Evolutionary conservation across 2,329 filamentous ascomycete species (phyloP).

Genomic region (Botrytis elliptica): DNA sequence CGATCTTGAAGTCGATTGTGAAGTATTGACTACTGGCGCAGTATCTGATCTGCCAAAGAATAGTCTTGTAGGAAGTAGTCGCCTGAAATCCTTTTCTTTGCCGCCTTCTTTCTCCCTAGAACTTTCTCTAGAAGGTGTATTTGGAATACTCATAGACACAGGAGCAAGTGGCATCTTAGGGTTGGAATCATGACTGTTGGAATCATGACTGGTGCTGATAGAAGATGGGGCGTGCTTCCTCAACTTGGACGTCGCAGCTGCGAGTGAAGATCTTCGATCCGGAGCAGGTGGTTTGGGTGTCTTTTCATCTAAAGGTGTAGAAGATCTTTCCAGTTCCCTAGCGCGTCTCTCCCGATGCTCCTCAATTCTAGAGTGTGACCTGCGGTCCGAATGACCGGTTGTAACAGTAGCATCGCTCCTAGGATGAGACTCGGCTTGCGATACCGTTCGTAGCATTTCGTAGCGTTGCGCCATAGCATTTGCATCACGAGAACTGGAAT

Average conservation of each 20-base stretch:
- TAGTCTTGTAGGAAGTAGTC: neutral
- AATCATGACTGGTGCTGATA: neutral
- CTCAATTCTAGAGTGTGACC: conserved; percentile 11
- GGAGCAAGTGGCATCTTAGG: conserved; percentile 2
- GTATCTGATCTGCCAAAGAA: conserved; percentile 18
- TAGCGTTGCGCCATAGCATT: conserved; percentile 23
- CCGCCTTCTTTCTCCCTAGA: conserved; percentile 7
- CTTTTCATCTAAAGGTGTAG: conserved; percentile 22
- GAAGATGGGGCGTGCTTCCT: conserved; percentile 21
- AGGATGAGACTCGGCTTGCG: conserved; percentile 24
- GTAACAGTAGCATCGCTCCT: conserved; percentile 30
- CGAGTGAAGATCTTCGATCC: conserved; percentile 36
- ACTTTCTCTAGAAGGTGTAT: neutral
- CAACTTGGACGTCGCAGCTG: conserved; percentile 29
- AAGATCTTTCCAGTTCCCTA: conserved; percentile 10
- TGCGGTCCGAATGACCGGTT: neutral
- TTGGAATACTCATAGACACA: neutral
- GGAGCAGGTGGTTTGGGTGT: conserved; percentile 27
- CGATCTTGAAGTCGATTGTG: neutral
- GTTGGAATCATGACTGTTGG: neutral
- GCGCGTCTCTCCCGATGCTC: conserved; percentile 1
- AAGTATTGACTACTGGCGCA: neutral
- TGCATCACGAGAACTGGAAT: neutral
- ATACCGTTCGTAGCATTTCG: conserved; percentile 24
- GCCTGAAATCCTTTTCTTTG: conserved; percentile 14